Percentiles rank a stretch among this genome's conserved stretches.
These are phyloP conservation scores for Thalassiosira livingstoniorum DNA, from an alignment of 352 stramenopile species.

Conservation along the genomic window DNA sequence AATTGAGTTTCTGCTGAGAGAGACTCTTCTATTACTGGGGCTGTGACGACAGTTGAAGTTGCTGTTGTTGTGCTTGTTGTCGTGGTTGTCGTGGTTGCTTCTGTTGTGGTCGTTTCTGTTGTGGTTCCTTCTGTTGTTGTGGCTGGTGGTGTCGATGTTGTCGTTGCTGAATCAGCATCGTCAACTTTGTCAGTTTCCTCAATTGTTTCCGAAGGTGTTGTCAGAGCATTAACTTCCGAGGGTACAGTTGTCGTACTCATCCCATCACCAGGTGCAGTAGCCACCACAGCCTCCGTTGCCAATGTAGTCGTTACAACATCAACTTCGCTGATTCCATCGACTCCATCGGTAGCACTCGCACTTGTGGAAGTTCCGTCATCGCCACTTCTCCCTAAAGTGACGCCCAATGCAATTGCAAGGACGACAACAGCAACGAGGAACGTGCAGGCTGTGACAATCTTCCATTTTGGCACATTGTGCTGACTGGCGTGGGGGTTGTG, in stretches of 20 bases:
- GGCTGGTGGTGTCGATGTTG: neutral
- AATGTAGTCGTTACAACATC: constrained; percentile 10
- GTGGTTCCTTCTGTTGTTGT: neutral
- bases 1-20: constrained; percentile 35
- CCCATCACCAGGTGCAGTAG: too few relatives aligned
- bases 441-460: constrained; percentile 14
- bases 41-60: too few relatives aligned
- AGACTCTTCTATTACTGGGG: too few relatives aligned
- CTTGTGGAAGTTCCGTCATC: neutral
- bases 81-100: too few relatives aligned
- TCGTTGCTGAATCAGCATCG: neutral
- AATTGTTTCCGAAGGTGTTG: too few relatives aligned
- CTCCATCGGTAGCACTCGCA: neutral
- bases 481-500: neutral
- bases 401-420: constrained; percentile 38
- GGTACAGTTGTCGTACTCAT: too few relatives aligned
- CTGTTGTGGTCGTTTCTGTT: too few relatives aligned
- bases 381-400: constrained; percentile 29
- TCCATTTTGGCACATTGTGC: constrained; percentile 37
- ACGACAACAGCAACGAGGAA: constrained; percentile 43
- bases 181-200: neutral
- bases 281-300: too few relatives aligned
- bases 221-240: too few relatives aligned
- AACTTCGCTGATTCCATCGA: too few relatives aligned
- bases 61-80: too few relatives aligned